Base-by-base conservation (phyloP, 345 rosid genomes). In the Aurinia saxatilis region DNA sequence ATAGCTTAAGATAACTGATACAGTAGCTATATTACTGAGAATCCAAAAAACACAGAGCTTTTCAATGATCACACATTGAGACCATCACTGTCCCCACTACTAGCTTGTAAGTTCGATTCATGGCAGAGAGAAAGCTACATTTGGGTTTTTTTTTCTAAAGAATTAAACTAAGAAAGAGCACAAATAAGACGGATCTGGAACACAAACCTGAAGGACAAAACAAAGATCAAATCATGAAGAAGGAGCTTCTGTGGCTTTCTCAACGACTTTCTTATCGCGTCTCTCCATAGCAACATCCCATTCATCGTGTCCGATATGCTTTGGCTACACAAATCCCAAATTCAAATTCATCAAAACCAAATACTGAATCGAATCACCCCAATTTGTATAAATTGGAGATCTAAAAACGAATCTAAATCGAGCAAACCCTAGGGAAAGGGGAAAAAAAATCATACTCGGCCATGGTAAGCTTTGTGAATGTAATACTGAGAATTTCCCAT, bases 261-360 rank as follows among this genome's bases (percentile, higher is more conserved):
- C 92, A 5, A 63, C n/a, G 78, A 92, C 87, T 80, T 84, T 85
- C 77, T 87, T 84, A 72, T 92, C 98, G 73, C 98, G 84, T 73
- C 95, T 74, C 61, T 92, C 98, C 97, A 92, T 85, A 63, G 91
- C 91, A 34, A 85, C 91, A 44, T 89, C 96, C 98, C 98, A 92
- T 80, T 80, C 68, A 69, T 92, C 97, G 65, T 80, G 84, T 0
- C 98, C 97, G 49, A 89, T 79, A 72, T 92, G 97, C 83, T 92
- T 91, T 2, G 98, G 96, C 95, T 85, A 75, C 54, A 5, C 57
- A 67, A 67, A 45, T 41, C 16, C 29, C 54, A 34, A 34, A 50
- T 54, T 53, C 4, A 53, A 62, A 60, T 8, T 42, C 39, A 60
- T 60, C 42, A 36, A 5, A 40, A 61, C 0, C 16, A 60, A 11